These are phyloP conservation scores for Crithidia mellificae DNA, from an alignment of 208 protist species.

Conservation along the genomic window DNA sequence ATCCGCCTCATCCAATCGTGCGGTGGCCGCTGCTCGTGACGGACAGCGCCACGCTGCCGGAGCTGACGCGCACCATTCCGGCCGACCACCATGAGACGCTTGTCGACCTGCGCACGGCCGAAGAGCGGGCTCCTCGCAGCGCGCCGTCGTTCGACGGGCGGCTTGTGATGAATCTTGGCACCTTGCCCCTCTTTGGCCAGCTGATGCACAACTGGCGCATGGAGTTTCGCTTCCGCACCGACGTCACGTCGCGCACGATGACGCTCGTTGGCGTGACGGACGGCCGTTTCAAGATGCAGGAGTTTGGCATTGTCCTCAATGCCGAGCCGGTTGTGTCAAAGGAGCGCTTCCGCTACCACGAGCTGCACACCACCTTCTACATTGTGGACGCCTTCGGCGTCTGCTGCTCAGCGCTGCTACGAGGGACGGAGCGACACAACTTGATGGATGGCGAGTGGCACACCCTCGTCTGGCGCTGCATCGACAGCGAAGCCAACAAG, in stretches of 20 bases:
- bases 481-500: conserved; percentile 87
- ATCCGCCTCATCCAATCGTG: conserved; percentile 49
- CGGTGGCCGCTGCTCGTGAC: conserved; percentile 76
- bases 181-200: conserved; percentile 73
- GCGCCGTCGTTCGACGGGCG: conserved; percentile 79
- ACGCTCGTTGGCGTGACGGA: conserved; percentile 82
- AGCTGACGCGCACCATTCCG: conserved; percentile 73
- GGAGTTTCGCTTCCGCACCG: conserved; percentile 84
- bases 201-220: conserved; percentile 88
- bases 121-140: conserved; percentile 52
- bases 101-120: conserved; percentile 48
- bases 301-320: conserved; percentile 87
- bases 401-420: conserved; percentile 81
- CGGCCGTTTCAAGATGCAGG: conserved; percentile 83
- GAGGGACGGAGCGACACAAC: conserved; percentile 79
- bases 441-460: conserved; percentile 89
- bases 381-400: conserved; percentile 81
- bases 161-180: conserved; percentile 79
- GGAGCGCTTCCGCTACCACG: conserved; percentile 83
- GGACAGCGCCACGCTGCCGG: conserved; percentile 52
- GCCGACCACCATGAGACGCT: conserved; percentile 80
- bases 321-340: conserved; percentile 78
- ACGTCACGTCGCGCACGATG: conserved; percentile 75
- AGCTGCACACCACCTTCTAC: conserved; percentile 84
- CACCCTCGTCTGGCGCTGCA: conserved; percentile 84